These are phyloP conservation scores for Plasmodium inui DNA, from an alignment of 169 alveolate genomes.

Conservation along the genomic window DNA sequence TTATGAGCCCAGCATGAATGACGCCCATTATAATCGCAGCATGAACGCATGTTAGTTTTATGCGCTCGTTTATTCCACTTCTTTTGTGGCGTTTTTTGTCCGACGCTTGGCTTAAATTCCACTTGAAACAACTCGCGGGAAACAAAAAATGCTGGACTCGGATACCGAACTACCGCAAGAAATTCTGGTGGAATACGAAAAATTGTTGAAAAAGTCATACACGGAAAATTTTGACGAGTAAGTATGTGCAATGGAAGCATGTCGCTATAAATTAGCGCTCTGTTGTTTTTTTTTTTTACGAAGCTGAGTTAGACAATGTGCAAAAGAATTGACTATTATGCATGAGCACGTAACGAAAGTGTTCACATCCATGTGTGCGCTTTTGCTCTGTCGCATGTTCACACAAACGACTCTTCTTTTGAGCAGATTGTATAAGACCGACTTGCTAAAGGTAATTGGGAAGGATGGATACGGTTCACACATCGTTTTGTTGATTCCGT, in stretches of 20 bases:
- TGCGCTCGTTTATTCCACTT: constrained; percentile 13
- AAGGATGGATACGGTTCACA: constrained; percentile 67
- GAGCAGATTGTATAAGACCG: constrained; percentile 46
- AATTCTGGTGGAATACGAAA: constrained; percentile 56
- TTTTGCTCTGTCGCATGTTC: neutral
- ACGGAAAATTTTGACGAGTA: constrained; percentile 74
- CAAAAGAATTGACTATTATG: neutral
- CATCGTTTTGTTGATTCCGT: constrained; percentile 55
- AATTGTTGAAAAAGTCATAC: constrained; percentile 38
- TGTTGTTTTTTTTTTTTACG: neutral
- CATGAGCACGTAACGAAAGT: neutral
- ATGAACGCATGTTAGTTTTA: constrained; percentile 1
- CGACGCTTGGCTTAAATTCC: neutral
- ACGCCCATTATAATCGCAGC: neutral
- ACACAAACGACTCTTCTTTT: neutral
- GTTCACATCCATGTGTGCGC: neutral
- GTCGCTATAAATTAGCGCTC: neutral
- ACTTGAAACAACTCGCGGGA: neutral
- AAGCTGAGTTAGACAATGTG: neutral
- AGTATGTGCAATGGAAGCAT: neutral
- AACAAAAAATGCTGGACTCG: constrained; percentile 64
- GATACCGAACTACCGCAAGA: constrained; percentile 68
- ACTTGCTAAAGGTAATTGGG: constrained; percentile 53
- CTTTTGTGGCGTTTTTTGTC: neutral
- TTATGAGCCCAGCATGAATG: neutral